Evolutionary conservation across 441 rosid species (phyloP).

Genomic region (Corymbia calophylla): DNA sequence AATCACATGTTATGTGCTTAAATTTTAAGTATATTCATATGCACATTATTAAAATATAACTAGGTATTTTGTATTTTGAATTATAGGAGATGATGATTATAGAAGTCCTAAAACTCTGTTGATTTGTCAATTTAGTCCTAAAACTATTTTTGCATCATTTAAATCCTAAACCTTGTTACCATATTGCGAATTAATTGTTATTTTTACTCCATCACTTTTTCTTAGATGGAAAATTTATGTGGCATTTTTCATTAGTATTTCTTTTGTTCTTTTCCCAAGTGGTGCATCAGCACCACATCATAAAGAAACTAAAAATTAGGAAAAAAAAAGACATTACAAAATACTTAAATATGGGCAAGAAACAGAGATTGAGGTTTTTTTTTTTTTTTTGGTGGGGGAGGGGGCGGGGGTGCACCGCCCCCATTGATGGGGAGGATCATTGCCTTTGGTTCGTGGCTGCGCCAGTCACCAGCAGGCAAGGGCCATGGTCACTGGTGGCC

Average conservation of each 20-base stretch:
- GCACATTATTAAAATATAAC: not conserved
- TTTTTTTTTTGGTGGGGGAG: not conserved
- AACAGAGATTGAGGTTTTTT: not conserved
- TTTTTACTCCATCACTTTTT: not conserved
- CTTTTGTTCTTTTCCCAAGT: not conserved
- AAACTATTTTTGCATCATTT: not conserved
- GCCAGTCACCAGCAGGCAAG: not conserved
- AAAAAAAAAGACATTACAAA: not conserved
- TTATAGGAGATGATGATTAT: not conserved
- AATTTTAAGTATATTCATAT: not conserved
- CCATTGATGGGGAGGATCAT: too few relatives aligned
- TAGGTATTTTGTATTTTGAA: not conserved
- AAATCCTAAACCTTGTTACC: not conserved
- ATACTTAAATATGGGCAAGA: not conserved
- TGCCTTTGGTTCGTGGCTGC: not conserved
- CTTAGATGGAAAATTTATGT: not conserved
- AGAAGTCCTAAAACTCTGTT: not conserved
- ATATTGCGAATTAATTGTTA: not conserved
- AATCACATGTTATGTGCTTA: not conserved
- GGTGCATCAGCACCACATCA: not conserved
- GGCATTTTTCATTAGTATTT: not conserved
- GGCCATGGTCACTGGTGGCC: not conserved
- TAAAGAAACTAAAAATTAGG: not conserved
- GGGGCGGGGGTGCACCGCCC: not conserved
- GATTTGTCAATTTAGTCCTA: not conserved